Conservation (phyloP, 2,329 filamentous ascomycete species). For the Botryosphaeria dothidea region DNA sequence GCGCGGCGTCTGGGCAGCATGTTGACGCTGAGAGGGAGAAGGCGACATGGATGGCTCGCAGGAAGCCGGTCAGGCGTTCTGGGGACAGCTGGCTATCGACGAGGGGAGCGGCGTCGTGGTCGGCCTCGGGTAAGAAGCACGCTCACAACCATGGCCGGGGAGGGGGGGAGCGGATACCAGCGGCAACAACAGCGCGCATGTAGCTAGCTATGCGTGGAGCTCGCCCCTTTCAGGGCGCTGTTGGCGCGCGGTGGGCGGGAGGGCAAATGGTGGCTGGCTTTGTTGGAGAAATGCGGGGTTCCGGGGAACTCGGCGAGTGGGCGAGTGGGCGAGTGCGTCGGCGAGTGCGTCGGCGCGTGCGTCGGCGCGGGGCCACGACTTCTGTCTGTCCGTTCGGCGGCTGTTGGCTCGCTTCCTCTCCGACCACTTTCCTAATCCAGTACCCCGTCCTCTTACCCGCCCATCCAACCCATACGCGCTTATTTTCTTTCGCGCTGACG, state of each 20-base stretch:
- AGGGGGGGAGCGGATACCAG: not conserved
- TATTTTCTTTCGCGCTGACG: not conserved
- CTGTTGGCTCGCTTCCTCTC: not conserved
- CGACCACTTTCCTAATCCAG: not conserved
- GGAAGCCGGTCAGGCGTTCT: not conserved
- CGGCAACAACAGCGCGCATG: not conserved
- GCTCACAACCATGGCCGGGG: no score
- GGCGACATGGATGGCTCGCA: constrained; percentile 1
- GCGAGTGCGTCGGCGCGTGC: not conserved
- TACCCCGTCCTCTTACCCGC: not conserved
- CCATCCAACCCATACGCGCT: not conserved
- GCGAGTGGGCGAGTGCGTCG: not conserved
- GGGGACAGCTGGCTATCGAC: not conserved
- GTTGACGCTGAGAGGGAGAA: not conserved
- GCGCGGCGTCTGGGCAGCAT: constrained; percentile 1
- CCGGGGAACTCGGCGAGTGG: not conserved
- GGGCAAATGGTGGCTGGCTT: not conserved
- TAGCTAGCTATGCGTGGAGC: no score
- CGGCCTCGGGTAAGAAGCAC: constrained; percentile 7
- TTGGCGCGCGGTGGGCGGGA: not conserved
- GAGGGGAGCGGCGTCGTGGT: not conserved
- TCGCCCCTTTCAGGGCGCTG: not conserved
- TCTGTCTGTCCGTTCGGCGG: no score
- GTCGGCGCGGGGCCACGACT: not conserved
- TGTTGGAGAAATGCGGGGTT: not conserved